Evolutionary conservation across 2,329 filamentous ascomycete species (phyloP), one percentile per base, ranked within the genome.

Genomic region (Xylariales sp.): DNA sequence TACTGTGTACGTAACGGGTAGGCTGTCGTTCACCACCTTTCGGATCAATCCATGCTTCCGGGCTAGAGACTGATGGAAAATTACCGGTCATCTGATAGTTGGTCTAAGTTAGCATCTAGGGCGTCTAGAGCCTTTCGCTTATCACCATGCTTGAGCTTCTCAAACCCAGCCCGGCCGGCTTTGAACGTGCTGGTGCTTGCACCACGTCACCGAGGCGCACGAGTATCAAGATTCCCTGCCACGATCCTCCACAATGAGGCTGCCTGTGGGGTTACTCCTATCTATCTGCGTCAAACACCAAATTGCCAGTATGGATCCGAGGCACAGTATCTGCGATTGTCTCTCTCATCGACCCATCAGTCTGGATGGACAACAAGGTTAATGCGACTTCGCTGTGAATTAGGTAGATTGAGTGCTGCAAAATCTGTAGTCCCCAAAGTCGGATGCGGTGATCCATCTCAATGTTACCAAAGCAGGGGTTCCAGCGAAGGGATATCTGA

Each of bases 241-340:
- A 3, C 31, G n/a, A n/a, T n/a, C n/a, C n/a, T n/a, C n/a, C n/a
- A n/a, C n/a, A n/a, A n/a, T n/a, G n/a, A n/a, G n/a, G n/a, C n/a
- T n/a, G n/a, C n/a, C n/a, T n/a, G n/a, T n/a, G 38, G 18, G 28
- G 27, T 33, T 10, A 20, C 28, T 33, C 8, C 29, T 33, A 33
- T 40, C 20, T 40, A 40, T 40, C 38, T 40, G 38, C 19, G 20
- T 40, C 38, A 40, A 33, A 15, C 19, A 19, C 38, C 18, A 33
- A 40, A 40, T 32, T 31, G 14, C 15, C n/a, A 6, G 18, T 20
- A 20, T 19, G 38, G 38, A 29, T 32, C 8, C 14, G 7, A 32
- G 15, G 15, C 29, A 32, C 8, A 9, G 14, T 14, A 32, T 16
- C 9, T 32, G 9, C 29, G 29, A 29, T 22, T 24, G n/a, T 32